Evolutionary conservation across 139 green algal species (phyloP).

Genomic region (Chlorella sp.): DNA sequence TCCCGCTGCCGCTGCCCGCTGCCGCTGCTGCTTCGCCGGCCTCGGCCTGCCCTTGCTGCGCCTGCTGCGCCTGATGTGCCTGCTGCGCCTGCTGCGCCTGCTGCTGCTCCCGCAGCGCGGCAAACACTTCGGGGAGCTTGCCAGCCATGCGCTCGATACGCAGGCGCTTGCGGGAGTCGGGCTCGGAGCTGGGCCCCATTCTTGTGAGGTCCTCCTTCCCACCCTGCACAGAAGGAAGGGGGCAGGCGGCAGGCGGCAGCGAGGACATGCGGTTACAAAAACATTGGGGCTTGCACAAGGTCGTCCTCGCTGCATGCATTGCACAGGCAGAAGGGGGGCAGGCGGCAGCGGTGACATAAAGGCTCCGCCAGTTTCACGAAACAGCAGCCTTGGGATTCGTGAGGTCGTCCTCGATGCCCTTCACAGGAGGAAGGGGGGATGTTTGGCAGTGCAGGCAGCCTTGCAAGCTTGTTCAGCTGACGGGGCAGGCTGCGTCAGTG

Average conservation of each 20-base stretch:
- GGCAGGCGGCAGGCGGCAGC: background rate
- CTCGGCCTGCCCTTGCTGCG: background rate
- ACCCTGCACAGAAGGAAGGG: background rate
- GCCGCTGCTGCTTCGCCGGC: background rate
- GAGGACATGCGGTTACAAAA: too few relatives aligned
- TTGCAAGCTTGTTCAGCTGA: too few relatives aligned
- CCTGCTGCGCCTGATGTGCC: background rate
- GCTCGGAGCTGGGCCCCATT: background rate
- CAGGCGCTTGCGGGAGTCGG: constrained; percentile 25
- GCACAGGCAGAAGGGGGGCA: too few relatives aligned
- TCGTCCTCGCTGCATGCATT: too few relatives aligned
- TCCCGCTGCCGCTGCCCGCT: background rate
- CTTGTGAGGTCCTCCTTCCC: background rate
- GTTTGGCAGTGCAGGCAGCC: too few relatives aligned
- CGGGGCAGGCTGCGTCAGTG: too few relatives aligned
- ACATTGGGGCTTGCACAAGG: too few relatives aligned
- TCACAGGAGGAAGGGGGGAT: too few relatives aligned
- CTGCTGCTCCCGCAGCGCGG: background rate
- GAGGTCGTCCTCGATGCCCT: too few relatives aligned
- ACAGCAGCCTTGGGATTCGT: too few relatives aligned
- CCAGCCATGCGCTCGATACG: constrained; percentile 16
- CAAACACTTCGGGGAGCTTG: background rate
- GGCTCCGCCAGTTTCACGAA: too few relatives aligned
- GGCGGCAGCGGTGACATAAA: too few relatives aligned
- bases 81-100: constrained; percentile 4